phyloP scores from a whole-genome alignment of 2,329 filamentous ascomycete species.

The Parafenestella ontariensis region DNA sequence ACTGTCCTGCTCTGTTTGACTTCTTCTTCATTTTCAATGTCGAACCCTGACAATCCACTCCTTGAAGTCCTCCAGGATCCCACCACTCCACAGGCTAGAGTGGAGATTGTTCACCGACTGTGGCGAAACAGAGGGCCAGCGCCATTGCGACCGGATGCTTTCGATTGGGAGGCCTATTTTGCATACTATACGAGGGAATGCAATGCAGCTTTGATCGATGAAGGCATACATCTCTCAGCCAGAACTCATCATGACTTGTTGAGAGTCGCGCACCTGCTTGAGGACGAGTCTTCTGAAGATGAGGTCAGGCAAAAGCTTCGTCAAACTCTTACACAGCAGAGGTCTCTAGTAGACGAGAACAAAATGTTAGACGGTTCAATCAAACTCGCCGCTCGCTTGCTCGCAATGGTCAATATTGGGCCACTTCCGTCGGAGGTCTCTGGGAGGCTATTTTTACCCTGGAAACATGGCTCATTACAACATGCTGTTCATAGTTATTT shows the following conservation, averaged over 20 bases:
- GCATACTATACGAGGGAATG: slow-evolving; percentile 4
- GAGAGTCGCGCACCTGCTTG: background rate
- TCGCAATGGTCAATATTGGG: slow-evolving; percentile 8
- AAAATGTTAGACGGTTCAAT: slow-evolving; percentile 5
- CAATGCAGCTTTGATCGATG: background rate
- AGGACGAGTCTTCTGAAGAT: background rate
- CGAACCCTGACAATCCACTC: background rate
- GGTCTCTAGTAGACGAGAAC: background rate
- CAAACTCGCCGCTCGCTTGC: background rate
- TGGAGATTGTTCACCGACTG: background rate
- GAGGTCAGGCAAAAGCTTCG: background rate
- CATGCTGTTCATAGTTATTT: background rate
- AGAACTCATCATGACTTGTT: slow-evolving; percentile 5
- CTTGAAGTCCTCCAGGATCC: background rate
- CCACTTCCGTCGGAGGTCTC: background rate
- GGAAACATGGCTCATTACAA: background rate
- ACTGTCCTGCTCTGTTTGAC: background rate
- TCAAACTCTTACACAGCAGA: background rate
- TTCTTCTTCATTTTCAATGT: background rate
- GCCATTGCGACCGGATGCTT: background rate
- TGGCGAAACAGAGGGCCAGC: background rate
- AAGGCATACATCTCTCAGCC: background rate
- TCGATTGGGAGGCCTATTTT: slow-evolving; percentile 5
- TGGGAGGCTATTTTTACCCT: background rate
- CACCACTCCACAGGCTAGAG: background rate